phyloP scores from a whole-genome alignment of 192 early-diverging fungal species.

The Umbelopsis ramanniana region DNA sequence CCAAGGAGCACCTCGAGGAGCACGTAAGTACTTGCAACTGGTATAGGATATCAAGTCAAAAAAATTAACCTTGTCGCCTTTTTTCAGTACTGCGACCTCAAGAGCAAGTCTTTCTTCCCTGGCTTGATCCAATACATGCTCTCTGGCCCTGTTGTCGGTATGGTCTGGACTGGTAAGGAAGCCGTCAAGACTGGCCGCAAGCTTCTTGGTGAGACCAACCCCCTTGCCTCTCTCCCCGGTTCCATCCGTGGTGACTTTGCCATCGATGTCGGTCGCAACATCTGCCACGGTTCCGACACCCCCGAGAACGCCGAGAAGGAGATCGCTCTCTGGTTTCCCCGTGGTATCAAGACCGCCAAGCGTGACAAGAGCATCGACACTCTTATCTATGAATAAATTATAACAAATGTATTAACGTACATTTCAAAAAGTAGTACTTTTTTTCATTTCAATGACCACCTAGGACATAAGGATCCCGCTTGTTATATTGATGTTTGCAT shows the following conservation, averaged over 20 bases:
- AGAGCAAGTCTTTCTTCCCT: constrained; percentile 89
- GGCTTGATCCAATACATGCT: constrained; percentile 81
- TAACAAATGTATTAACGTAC: constrained; percentile 24
- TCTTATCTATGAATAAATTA: constrained; percentile 45
- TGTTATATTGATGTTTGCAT: no score
- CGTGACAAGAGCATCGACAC: constrained; percentile 28
- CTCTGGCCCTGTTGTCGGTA: constrained; percentile 93
- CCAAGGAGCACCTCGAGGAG: constrained; percentile 59
- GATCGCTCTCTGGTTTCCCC: constrained; percentile 64
- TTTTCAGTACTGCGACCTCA: constrained; percentile 75
- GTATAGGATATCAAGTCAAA: neutral
- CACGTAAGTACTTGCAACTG: constrained; percentile 34
- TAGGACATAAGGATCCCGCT: no score
- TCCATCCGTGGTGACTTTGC: constrained; percentile 96
- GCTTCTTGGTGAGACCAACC: constrained; percentile 92
- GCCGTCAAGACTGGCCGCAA: constrained; percentile 90
- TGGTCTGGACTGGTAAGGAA: constrained; percentile 92
- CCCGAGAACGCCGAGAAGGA: constrained; percentile 89
- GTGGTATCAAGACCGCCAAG: constrained; percentile 28
- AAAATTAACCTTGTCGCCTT: constrained; percentile 1
- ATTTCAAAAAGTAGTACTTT: constrained; percentile 14
- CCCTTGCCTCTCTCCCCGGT: constrained; percentile 84
- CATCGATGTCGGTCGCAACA: constrained; percentile 84
- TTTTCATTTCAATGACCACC: neutral
- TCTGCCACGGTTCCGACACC: constrained; percentile 92